Evolutionary conservation across 805 yeast genomes (phyloP), one percentile per base, ranked within the genome.

Genomic region (Zygoascus ofunaensis): DNA sequence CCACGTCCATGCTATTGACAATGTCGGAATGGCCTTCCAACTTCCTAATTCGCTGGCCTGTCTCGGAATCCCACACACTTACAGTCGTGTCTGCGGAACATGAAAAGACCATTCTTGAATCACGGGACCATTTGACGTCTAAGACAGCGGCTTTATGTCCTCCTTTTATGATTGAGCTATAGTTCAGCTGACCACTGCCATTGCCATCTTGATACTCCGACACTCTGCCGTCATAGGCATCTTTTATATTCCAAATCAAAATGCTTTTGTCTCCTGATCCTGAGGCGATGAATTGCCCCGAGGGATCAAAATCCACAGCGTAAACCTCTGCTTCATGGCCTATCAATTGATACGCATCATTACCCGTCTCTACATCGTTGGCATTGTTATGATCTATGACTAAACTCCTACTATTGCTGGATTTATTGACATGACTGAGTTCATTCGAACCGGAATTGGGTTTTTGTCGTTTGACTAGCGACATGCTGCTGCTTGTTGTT

Each of bases 111-210:
- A 58, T 49, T 1, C 55, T 51, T 12, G 64, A 49, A 30, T 73
- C 77, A 34, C 73, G 70, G 4, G 61, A 52, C 85, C 89, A 83
- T 23, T 63, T 58, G 7, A 82, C 52, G 1, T 79, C 71, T 0
- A 86, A 75, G 0, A 84, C 69, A 0, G 87, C 86, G 4, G 76
- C 73, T 47, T 79, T 79, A 55, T 80, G 86, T 3, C 81, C 84
- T 3, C 81, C 84, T 10, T 51, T 46, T 2, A 74, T 49, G 3
- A 64, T 60, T 2, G 80, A 80, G 47, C 59, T 68, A 53, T 76
- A 77, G 22, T 3, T 20, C 8, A 26, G 7, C 30, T 26, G 7
- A 26, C 12, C 30, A 12, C 21, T 15, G 18, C 21, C 24, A 3
- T 37, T 18, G 4, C 5, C 41, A 5, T 17, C 19, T 14, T 21